phyloP scores from a whole-genome alignment of 2,329 filamentous ascomycete species.

The Fonsecaea nubica region DNA sequence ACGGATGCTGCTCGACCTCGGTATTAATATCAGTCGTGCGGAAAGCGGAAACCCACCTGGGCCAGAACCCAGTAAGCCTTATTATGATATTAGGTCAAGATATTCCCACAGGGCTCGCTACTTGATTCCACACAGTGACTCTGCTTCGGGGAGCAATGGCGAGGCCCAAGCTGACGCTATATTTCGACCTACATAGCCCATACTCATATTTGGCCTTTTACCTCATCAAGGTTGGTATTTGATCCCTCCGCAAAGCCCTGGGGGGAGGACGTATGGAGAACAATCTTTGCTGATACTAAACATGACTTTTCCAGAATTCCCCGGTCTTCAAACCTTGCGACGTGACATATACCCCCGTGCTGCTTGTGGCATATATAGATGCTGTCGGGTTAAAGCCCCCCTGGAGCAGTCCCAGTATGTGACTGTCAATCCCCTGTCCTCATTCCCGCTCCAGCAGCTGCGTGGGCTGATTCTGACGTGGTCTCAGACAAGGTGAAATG shows the following conservation, averaged over 20 bases:
- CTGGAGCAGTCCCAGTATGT: conserved; percentile 55
- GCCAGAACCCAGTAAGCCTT: not conserved
- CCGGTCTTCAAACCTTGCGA: conserved; percentile 62
- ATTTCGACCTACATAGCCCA: conserved; percentile 65
- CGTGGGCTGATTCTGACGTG: not conserved
- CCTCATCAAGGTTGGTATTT: conserved; percentile 56
- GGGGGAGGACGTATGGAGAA: not conserved
- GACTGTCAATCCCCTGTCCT: not conserved
- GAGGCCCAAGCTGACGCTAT: conserved; percentile 60
- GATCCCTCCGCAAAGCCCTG: not conserved
- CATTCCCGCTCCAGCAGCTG: too few species aligned
- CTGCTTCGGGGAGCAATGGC: conserved; percentile 47
- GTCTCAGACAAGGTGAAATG: conserved; percentile 64
- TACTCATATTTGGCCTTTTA: conserved; percentile 67
- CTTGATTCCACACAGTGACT: not conserved
- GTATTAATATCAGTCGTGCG: not conserved
- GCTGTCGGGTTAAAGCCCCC: conserved; percentile 61
- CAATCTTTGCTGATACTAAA: not conserved
- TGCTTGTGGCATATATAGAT: conserved; percentile 66
- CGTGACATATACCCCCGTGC: conserved; percentile 64
- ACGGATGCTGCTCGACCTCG: not conserved
- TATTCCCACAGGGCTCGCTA: not conserved
- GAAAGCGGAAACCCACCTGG: not conserved
- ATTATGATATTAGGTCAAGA: not conserved
- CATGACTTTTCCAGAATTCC: conserved; percentile 54